Conservation (phyloP, 768 basidiomycete genomes). For the Tricholoma saponaceum region DNA sequence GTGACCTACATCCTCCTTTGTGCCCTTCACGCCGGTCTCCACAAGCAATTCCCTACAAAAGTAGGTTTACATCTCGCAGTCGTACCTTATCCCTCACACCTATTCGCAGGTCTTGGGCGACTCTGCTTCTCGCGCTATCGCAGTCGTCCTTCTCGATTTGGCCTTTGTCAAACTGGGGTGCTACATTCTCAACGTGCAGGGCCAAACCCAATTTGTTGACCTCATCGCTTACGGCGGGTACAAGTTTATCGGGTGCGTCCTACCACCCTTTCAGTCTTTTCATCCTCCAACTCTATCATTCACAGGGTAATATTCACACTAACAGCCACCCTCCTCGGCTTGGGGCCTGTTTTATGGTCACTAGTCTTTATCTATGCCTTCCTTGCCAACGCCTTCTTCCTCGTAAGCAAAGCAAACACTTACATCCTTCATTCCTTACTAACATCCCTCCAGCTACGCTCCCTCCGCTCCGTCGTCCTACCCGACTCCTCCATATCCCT, state of each 20-base stretch:
- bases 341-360: slow-evolving; percentile 60
- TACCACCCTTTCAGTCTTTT: background rate
- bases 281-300: background rate
- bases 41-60: slow-evolving; percentile 81
- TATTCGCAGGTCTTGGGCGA: slow-evolving; percentile 67
- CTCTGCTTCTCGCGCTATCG: slow-evolving; percentile 78
- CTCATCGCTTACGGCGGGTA: slow-evolving; percentile 92
- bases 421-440: background rate
- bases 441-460: slow-evolving; percentile 65
- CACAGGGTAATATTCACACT: slow-evolving; percentile 79
- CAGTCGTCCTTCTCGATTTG: slow-evolving; percentile 86
- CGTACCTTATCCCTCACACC: no score
- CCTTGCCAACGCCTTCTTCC: slow-evolving; percentile 89
- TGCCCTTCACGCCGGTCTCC: slow-evolving; percentile 79
- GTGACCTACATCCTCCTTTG: slow-evolving; percentile 93
- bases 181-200: slow-evolving; percentile 87
- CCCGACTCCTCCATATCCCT: slow-evolving; percentile 56
- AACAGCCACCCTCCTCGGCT: slow-evolving; percentile 61
- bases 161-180: slow-evolving; percentile 86
- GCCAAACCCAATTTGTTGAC: slow-evolving; percentile 67
- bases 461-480: slow-evolving; percentile 70
- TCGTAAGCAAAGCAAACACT: slow-evolving; percentile 49
- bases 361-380: slow-evolving; percentile 82
- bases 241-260: slow-evolving; percentile 89
- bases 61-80: slow-evolving; percentile 18